phyloP scores from a whole-genome alignment of 2,329 filamentous ascomycete genomes.

The Hysterium pulicare region DNA sequence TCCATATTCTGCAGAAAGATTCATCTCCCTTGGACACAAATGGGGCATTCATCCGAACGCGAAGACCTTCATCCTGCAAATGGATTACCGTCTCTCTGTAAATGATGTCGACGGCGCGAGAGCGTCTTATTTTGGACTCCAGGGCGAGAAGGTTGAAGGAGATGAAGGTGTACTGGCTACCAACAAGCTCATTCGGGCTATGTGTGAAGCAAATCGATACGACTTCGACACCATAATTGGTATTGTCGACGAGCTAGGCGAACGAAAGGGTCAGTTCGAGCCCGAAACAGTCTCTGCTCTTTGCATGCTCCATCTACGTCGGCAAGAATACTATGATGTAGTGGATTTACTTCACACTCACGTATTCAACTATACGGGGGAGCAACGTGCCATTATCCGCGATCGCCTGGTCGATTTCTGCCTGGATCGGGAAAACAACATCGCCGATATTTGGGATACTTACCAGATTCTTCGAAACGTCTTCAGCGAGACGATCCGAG shows the following conservation, averaged over 20 bases:
- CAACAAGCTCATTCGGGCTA: constrained; percentile 68
- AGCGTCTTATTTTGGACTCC: constrained; percentile 61
- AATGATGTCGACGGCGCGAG: constrained; percentile 69
- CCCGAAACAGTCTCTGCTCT: constrained; percentile 71
- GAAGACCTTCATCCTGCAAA: constrained; percentile 68
- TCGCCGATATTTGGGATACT: constrained; percentile 59
- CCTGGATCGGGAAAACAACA: constrained; percentile 62
- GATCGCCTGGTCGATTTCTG: constrained; percentile 66
- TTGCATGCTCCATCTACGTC: constrained; percentile 69
- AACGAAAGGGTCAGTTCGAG: constrained; percentile 65
- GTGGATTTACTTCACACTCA: constrained; percentile 79
- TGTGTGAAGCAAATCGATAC: constrained; percentile 60
- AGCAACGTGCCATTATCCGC: constrained; percentile 65
- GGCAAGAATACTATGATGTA: constrained; percentile 74
- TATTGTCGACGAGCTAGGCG: constrained; percentile 70
- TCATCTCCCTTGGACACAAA: constrained; percentile 64
- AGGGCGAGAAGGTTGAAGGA: constrained; percentile 53
- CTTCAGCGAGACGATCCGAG: constrained; percentile 61
- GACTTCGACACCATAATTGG: constrained; percentile 68
- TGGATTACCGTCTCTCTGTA: constrained; percentile 71
- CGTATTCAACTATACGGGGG: constrained; percentile 64
- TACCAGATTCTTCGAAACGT: constrained; percentile 58
- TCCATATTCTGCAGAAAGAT: constrained; percentile 68
- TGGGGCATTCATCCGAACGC: constrained; percentile 65
- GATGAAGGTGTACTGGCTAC: constrained; percentile 61